Percentiles rank a stretch among this genome's conserved stretches.
Conservation (phyloP, 2,329 filamentous ascomycete species). For the Nemania sp. region DNA sequence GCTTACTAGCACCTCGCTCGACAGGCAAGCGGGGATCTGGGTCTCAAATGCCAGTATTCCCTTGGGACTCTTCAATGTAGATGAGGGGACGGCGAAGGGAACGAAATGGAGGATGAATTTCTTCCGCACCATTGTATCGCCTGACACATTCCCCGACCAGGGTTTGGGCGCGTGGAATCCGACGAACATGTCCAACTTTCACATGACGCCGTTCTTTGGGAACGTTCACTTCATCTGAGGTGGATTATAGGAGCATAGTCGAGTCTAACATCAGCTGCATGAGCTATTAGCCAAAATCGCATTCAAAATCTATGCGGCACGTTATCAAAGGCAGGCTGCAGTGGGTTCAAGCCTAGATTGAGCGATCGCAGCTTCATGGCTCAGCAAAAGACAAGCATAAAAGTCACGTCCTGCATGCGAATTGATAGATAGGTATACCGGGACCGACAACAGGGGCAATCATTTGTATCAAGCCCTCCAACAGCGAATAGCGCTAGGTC, state of each 20-base stretch:
- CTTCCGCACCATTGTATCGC: constrained; percentile 52
- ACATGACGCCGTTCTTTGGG: constrained; percentile 52
- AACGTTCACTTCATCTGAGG: constrained; percentile 32
- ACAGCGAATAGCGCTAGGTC: too few relatives aligned
- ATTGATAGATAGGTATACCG: too few relatives aligned
- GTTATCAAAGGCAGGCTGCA: too few relatives aligned
- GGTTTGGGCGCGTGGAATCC: constrained; percentile 52
- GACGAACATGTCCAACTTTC: constrained; percentile 52
- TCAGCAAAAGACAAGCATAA: too few relatives aligned
- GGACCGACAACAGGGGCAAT: too few relatives aligned
- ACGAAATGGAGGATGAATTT: constrained; percentile 59
- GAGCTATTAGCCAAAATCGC: neutral
- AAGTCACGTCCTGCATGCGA: too few relatives aligned
- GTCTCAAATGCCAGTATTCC: constrained; percentile 48
- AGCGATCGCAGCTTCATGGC: too few relatives aligned
- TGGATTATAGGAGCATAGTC: neutral
- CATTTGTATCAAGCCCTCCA: too few relatives aligned
- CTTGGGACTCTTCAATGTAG: constrained; percentile 55
- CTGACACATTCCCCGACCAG: constrained; percentile 50
- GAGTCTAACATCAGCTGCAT: neutral
- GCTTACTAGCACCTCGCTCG: constrained; percentile 45
- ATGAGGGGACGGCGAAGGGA: constrained; percentile 47
- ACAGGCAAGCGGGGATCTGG: constrained; percentile 46
- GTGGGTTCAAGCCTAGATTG: too few relatives aligned
- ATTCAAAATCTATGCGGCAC: neutral